Percentiles rank a stretch among this genome's conserved stretches.
These are phyloP conservation scores for Mortierella claussenii DNA, from an alignment of 192 early-diverging fungal genomes.

Conservation along the genomic window DNA sequence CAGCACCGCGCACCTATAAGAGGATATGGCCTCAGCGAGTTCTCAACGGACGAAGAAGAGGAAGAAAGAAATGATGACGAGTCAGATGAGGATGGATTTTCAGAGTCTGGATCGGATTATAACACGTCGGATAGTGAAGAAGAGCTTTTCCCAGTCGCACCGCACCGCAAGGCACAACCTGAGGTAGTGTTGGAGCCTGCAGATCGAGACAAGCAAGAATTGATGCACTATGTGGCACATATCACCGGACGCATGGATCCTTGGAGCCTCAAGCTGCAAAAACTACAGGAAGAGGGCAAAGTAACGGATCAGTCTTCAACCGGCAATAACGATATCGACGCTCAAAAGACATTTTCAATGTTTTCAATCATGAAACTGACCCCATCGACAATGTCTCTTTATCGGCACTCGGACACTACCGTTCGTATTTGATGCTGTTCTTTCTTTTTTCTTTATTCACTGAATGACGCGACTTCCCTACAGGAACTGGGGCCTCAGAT, in stretches of 20 bases:
- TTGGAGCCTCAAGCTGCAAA: slow-evolving; percentile 30
- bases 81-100: neutral
- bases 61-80: slow-evolving; percentile 1
- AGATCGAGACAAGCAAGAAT: neutral
- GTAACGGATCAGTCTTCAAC: too few relatives aligned
- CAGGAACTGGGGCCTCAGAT: slow-evolving; percentile 11
- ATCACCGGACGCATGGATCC: slow-evolving; percentile 48
- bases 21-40: slow-evolving; percentile 30
- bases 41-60: slow-evolving; percentile 26
- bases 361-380: neutral
- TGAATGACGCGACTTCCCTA: neutral
- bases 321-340: too few relatives aligned
- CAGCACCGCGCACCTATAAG: neutral
- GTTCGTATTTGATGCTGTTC: neutral
- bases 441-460: neutral
- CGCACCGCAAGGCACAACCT: neutral
- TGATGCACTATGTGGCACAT: slow-evolving; percentile 39
- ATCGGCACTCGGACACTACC: too few relatives aligned
- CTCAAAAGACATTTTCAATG: too few relatives aligned
- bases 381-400: too few relatives aligned
- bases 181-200: neutral
- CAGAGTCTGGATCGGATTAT: neutral
- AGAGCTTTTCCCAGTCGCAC: neutral
- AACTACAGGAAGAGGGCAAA: slow-evolving; percentile 31
- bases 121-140: slow-evolving; percentile 16